Percentiles rank a stretch among this genome's conserved stretches.
phyloP scores from a whole-genome alignment of 768 basidiomycete species.

The Hydnomerulius pinastri region DNA sequence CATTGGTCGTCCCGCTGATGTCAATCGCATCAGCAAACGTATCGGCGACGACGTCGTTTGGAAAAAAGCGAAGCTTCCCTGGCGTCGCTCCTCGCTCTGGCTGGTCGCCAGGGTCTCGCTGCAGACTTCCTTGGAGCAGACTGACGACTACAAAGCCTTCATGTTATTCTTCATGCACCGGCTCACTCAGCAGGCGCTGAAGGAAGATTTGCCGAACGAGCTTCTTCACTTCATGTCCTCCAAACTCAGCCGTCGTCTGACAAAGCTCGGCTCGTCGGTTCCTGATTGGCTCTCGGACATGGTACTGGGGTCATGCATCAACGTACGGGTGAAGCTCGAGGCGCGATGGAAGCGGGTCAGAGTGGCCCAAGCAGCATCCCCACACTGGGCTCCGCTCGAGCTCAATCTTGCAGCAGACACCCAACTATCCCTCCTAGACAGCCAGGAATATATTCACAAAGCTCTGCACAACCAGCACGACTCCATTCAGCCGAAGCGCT shows the following conservation, averaged over 20 bases:
- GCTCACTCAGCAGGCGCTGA: constrained; percentile 22
- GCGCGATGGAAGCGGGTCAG: constrained; percentile 35
- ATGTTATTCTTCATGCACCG: too few species aligned
- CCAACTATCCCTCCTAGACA: constrained; percentile 31
- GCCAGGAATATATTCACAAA: constrained; percentile 25
- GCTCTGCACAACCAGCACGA: constrained; percentile 4
- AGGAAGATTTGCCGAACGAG: constrained; percentile 13
- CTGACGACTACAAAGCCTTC: constrained; percentile 44
- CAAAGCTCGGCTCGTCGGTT: constrained; percentile 5
- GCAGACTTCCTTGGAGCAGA: constrained; percentile 22
- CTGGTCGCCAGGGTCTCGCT: constrained; percentile 27
- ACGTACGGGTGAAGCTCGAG: constrained; percentile 20
- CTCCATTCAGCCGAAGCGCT: constrained; percentile 11
- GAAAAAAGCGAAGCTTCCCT: too few species aligned
- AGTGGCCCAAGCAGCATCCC: constrained; percentile 20
- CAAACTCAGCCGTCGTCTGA: constrained; percentile 16
- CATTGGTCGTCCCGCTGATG: too few species aligned
- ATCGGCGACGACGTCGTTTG: too few species aligned
- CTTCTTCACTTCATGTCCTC: constrained; percentile 25
- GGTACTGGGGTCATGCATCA: constrained; percentile 14
- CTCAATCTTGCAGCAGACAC: constrained; percentile 33
- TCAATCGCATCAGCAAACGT: too few species aligned
- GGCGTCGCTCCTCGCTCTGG: constrained; percentile 32
- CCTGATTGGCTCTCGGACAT: not conserved
- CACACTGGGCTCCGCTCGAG: constrained; percentile 28